A percentile compares a stretch with the other conserved stretches of the same genome.
These are phyloP conservation scores for Gonapodya prolifera DNA, from an alignment of 192 early-diverging fungal genomes.

Conservation along the genomic window DNA sequence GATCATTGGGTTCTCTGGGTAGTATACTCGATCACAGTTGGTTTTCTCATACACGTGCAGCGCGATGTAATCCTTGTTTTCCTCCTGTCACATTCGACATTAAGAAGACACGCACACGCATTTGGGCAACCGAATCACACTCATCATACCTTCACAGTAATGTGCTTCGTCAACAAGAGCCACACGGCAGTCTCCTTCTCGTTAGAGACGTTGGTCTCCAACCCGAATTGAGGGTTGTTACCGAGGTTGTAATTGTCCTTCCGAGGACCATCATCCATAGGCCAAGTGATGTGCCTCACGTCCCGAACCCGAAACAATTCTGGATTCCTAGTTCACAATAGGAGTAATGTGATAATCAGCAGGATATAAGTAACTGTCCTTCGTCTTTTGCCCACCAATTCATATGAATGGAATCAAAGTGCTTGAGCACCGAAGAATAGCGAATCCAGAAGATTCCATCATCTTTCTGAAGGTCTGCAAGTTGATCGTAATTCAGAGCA, in stretches of 20 bases:
- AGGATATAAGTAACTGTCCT: background rate
- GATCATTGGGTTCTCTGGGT: constrained; percentile 45
- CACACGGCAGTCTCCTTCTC: constrained; percentile 44
- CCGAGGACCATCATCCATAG: constrained; percentile 21
- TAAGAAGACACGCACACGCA: background rate
- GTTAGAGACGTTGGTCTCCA: constrained; percentile 43
- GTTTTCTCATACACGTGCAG: constrained; percentile 68
- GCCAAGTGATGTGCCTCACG: constrained; percentile 42
- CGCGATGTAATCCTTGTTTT: constrained; percentile 79
- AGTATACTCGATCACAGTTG: constrained; percentile 48
- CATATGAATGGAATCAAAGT: constrained; percentile 78
- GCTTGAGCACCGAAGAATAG: constrained; percentile 59
- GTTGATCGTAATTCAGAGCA: constrained; percentile 59
- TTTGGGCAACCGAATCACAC: background rate
- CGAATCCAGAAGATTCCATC: constrained; percentile 88
- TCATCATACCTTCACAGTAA: constrained; percentile 35
- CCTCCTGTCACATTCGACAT: constrained; percentile 32
- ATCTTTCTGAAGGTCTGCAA: constrained; percentile 48
- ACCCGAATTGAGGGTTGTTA: constrained; percentile 67
- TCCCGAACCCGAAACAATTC: constrained; percentile 51
- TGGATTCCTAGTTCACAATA: constrained; percentile 49
- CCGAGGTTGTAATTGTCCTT: constrained; percentile 45
- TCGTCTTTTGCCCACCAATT: constrained; percentile 39
- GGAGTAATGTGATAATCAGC: background rate
- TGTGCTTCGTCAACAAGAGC: constrained; percentile 75